Evolutionary conservation across 2,329 filamentous ascomycete species (phyloP).

Genomic region (Diaporthe longicolla): DNA sequence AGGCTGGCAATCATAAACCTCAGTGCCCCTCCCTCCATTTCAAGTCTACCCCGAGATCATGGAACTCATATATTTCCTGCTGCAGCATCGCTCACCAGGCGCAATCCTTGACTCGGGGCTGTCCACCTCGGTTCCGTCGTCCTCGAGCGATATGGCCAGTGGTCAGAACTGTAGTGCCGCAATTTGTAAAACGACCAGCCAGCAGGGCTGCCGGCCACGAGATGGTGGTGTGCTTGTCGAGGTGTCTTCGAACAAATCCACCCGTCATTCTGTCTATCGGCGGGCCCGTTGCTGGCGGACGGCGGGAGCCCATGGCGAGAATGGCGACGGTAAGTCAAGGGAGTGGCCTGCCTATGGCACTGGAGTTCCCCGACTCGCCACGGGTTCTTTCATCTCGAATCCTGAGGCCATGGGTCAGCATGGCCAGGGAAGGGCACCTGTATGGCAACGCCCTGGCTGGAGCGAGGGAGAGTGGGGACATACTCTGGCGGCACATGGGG

Average conservation of each 20-base stretch:
- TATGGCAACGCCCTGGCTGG: background rate
- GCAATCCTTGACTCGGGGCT: too few species aligned
- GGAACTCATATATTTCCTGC: background rate
- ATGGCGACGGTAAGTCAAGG: background rate
- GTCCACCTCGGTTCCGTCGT: background rate
- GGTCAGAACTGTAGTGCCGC: too few species aligned
- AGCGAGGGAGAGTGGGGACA: conserved; percentile 49
- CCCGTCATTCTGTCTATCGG: background rate
- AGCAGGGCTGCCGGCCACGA: background rate
- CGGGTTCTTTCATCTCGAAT: conserved; percentile 52
- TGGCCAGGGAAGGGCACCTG: background rate
- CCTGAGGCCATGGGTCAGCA: conserved; percentile 44
- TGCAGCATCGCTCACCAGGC: background rate
- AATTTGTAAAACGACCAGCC: too few species aligned
- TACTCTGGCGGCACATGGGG: conserved; percentile 97
- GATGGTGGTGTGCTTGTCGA: background rate
- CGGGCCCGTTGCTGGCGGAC: background rate
- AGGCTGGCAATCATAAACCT: background rate
- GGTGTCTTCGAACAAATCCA: background rate
- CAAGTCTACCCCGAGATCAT: background rate
- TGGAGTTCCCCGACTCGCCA: conserved; percentile 42
- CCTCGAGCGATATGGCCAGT: too few species aligned
- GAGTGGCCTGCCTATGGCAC: conserved; percentile 31
- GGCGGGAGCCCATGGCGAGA: background rate
- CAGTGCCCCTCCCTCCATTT: background rate